These are phyloP conservation scores for Dactylellina parvicollis DNA, from an alignment of 2,329 filamentous ascomycete species.

Conservation along the genomic window DNA sequence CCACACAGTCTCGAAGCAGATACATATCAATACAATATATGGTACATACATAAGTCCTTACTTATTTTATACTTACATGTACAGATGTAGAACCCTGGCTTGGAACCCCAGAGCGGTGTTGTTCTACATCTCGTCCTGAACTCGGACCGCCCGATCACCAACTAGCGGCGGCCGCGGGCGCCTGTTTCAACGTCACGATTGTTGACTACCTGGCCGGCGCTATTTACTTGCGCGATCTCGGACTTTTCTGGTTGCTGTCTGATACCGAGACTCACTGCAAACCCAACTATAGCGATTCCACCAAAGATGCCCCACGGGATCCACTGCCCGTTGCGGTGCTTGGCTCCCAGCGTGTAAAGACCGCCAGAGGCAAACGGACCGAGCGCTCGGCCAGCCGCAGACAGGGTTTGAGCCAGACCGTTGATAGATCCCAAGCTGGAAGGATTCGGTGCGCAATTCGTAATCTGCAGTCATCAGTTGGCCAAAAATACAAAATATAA, in stretches of 20 bases:
- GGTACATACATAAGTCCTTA: too few species aligned
- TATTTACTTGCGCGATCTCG: conserved; percentile 64
- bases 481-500: background rate
- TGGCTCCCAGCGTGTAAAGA: conserved; percentile 81
- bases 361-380: conserved; percentile 89
- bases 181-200: conserved; percentile 21
- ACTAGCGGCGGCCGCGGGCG: background rate
- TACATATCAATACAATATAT: too few species aligned
- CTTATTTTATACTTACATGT: too few species aligned
- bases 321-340: conserved; percentile 80
- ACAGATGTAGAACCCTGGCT: too few species aligned
- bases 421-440: conserved; percentile 89
- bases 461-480: conserved; percentile 71
- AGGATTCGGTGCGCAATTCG: conserved; percentile 88
- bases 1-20: too few species aligned
- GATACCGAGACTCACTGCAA: conserved; percentile 81
- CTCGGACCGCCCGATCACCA: too few species aligned
- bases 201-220: conserved; percentile 61
- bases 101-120: too few species aligned
- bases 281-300: conserved; percentile 81
- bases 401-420: conserved; percentile 91
- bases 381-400: conserved; percentile 85
- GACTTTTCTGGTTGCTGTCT: conserved; percentile 63
- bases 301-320: conserved; percentile 89
- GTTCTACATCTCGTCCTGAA: too few species aligned